Conservation (phyloP, 1,284 basidiomycete genomes). For the Boletus semigastroideus region DNA sequence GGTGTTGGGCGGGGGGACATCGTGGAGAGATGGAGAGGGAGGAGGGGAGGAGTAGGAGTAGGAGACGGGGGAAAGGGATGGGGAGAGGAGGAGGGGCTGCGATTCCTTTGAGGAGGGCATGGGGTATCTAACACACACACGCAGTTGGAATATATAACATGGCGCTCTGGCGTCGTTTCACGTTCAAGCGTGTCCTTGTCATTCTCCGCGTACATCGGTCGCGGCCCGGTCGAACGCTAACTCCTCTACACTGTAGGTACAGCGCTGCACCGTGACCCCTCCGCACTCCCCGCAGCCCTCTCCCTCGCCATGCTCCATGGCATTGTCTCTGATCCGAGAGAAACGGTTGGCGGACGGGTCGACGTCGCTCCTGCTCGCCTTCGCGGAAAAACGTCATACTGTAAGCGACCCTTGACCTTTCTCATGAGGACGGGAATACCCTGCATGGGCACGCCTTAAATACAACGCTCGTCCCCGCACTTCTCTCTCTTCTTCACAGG, state of each 20-base stretch:
- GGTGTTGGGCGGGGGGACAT: constrained; percentile 35
- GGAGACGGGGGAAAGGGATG: background rate
- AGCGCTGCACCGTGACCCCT: background rate
- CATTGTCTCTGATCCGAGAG: constrained; percentile 1
- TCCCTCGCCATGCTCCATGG: too few species aligned
- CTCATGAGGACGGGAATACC: constrained; percentile 10
- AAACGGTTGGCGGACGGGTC: background rate
- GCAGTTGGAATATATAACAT: constrained; percentile 27
- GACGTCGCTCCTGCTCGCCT: background rate
- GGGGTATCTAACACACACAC: background rate
- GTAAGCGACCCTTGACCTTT: constrained; percentile 1
- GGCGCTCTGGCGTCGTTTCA: constrained; percentile 23
- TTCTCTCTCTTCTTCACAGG: too few species aligned
- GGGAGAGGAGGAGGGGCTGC: constrained; percentile 30
- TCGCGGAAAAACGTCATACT: background rate
- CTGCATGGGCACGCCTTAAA: background rate
- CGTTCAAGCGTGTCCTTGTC: constrained; percentile 21
- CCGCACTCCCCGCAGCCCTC: background rate
- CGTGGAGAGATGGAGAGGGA: background rate
- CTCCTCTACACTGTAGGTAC: background rate
- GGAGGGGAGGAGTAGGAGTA: constrained; percentile 6
- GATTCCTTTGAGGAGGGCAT: constrained; percentile 27
- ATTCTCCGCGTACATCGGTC: constrained; percentile 33
- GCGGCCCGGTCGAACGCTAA: background rate
- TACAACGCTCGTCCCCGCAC: background rate